Evolutionary conservation across 2,329 filamentous ascomycete genomes (phyloP).

Genomic region (Hypoxylon sp.): DNA sequence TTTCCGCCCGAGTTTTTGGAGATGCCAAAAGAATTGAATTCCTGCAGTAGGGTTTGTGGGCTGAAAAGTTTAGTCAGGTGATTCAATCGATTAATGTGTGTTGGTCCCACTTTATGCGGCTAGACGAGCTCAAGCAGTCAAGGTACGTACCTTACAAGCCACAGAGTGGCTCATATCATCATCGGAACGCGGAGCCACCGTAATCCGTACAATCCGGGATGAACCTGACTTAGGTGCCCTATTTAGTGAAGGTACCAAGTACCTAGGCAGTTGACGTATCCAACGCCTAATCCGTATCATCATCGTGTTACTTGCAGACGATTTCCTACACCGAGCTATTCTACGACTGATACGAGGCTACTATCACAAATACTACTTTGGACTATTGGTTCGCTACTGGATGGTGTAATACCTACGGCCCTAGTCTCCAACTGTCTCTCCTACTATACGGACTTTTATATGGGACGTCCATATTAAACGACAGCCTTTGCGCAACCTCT

Average conservation of each 20-base stretch:
- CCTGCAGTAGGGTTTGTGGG: constrained; percentile 49
- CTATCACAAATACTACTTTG: neutral
- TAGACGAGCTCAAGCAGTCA: constrained; percentile 24
- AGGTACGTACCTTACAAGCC: constrained; percentile 9
- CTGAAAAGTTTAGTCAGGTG: constrained; percentile 47
- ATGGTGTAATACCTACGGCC: constrained; percentile 1
- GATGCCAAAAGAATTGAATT: constrained; percentile 50
- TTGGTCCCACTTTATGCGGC: constrained; percentile 8
- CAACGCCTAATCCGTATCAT: constrained; percentile 15
- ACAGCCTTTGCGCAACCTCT: constrained; percentile 27
- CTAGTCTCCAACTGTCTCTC: constrained; percentile 4
- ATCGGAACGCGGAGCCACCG: neutral
- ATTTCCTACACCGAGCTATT: constrained; percentile 1
- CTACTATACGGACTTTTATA: constrained; percentile 21
- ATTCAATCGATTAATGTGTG: constrained; percentile 6
- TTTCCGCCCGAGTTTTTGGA: constrained; percentile 52
- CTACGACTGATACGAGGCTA: constrained; percentile 5
- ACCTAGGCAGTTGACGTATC: constrained; percentile 12
- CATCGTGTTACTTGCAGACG: constrained; percentile 22
- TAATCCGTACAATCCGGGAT: neutral
- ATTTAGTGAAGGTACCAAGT: constrained; percentile 14
- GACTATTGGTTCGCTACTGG: neutral
- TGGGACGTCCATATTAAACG: constrained; percentile 25
- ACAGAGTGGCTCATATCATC: neutral
- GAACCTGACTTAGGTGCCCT: neutral